phyloP scores from a whole-genome alignment of 2,329 filamentous ascomycete genomes.

The Aureobasidium sp. region DNA sequence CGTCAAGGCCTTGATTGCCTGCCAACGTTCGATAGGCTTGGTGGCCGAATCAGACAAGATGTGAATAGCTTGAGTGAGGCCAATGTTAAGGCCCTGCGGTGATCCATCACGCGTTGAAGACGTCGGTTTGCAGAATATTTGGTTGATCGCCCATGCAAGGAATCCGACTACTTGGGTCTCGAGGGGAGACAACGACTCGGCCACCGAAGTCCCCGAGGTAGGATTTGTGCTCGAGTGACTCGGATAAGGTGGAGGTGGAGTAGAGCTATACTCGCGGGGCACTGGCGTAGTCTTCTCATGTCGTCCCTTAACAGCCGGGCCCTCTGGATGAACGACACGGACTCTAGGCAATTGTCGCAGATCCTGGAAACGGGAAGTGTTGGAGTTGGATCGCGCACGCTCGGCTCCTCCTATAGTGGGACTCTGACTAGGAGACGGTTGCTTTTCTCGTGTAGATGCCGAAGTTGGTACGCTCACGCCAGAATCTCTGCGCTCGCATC shows the following conservation, averaged over 20 bases:
- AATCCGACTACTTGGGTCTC: not conserved
- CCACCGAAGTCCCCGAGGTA: not conserved
- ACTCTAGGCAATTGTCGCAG: constrained; percentile 23
- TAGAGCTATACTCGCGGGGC: constrained; percentile 18
- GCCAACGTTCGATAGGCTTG: constrained; percentile 21
- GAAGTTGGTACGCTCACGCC: not conserved
- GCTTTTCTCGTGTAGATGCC: not conserved
- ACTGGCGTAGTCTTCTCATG: constrained; percentile 19
- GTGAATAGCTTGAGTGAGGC: constrained; percentile 17
- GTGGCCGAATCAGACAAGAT: constrained; percentile 19
- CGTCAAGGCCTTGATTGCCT: constrained; percentile 22
- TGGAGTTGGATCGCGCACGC: constrained; percentile 1
- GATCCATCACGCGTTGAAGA: constrained; percentile 11
- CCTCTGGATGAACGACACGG: constrained; percentile 24
- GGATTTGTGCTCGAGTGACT: not conserved
- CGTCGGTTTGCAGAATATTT: not conserved
- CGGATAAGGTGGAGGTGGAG: constrained; percentile 15
- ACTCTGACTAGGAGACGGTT: not conserved
- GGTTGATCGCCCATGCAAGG: not conserved
- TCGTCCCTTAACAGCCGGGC: not conserved
- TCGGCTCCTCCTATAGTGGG: not conserved
- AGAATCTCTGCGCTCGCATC: constrained; percentile 3
- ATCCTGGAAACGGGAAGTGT: constrained; percentile 13
- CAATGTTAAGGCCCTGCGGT: constrained; percentile 3
- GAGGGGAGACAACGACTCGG: not conserved